A percentile compares a stretch with the other conserved stretches of the same genome.
phyloP scores from a whole-genome alignment of 176 grass and related monocot genomes.

The Bothriochloa decipiens region DNA sequence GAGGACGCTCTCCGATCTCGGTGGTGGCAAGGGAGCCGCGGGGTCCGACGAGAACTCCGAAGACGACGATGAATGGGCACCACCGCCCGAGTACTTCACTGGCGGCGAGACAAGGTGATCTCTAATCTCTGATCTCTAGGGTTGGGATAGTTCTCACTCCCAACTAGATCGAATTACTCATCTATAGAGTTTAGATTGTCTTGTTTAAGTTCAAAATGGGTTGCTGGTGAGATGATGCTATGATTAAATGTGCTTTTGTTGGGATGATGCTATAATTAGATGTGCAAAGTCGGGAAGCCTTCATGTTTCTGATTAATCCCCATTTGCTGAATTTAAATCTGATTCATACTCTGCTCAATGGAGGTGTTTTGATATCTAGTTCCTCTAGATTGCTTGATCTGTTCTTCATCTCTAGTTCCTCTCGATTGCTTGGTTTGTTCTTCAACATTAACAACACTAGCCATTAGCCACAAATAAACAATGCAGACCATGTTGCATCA shows the following conservation, averaged over 20 bases:
- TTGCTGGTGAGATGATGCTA: neutral
- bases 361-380: neutral
- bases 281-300: neutral
- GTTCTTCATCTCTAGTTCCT: neutral
- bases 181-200: slow-evolving; percentile 39
- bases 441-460: neutral
- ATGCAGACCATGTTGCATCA: slow-evolving; percentile 10
- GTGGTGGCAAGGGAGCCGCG: slow-evolving; percentile 24
- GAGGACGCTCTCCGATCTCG: slow-evolving; percentile 64
- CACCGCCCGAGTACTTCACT: slow-evolving; percentile 55
- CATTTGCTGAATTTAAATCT: slow-evolving; percentile 27
- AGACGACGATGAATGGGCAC: slow-evolving; percentile 52
- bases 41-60: slow-evolving; percentile 53
- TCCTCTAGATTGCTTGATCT: neutral
- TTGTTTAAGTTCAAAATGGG: neutral
- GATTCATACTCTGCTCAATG: neutral
- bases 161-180: neutral
- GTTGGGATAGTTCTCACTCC: neutral
- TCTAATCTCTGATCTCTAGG: neutral
- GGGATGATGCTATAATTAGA: neutral
- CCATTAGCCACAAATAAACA: neutral
- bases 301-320: slow-evolving; percentile 2
- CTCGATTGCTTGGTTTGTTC: neutral
- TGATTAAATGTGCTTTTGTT: neutral
- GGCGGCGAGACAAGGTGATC: slow-evolving; percentile 73